Percentiles rank a stretch among this genome's conserved stretches.
Conservation (phyloP, 352 stramenopile species). For the Blastocystis sp. region DNA sequence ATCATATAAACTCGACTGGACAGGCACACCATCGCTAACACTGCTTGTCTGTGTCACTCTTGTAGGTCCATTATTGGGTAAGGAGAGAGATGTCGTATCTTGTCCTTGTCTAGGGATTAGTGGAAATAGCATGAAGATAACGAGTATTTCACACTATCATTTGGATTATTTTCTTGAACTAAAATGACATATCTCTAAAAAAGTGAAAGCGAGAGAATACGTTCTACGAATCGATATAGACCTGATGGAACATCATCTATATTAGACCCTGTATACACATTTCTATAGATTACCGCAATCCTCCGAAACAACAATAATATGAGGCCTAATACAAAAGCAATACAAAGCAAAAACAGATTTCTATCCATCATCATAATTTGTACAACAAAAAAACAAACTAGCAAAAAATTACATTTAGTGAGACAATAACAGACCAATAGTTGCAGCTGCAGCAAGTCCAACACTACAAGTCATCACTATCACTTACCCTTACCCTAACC, state of each 20-base stretch:
- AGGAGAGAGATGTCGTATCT: not conserved
- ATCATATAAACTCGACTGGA: not conserved
- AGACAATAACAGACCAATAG: not conserved
- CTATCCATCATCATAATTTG: not conserved
- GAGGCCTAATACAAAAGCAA: not conserved
- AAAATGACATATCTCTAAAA: not conserved
- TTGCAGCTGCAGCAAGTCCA: not conserved
- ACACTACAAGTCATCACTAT: not conserved
- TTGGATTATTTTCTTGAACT: not conserved
- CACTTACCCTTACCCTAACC: not conserved
- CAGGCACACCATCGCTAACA: not conserved
- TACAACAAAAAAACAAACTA: constrained; percentile 9
- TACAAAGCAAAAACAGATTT: not conserved
- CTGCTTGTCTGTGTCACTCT: not conserved
- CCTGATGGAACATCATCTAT: not conserved
- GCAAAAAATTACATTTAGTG: not conserved
- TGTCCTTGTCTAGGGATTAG: not conserved
- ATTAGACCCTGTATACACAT: not conserved
- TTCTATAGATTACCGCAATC: not conserved
- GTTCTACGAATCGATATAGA: not conserved
- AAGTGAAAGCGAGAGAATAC: not conserved
- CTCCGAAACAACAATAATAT: not conserved
- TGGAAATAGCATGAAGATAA: not conserved
- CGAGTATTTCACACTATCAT: not conserved
- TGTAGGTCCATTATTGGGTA: not conserved